Conservation (phyloP, 1,284 basidiomycete genomes). For the Ustilago cynodontis region DNA sequence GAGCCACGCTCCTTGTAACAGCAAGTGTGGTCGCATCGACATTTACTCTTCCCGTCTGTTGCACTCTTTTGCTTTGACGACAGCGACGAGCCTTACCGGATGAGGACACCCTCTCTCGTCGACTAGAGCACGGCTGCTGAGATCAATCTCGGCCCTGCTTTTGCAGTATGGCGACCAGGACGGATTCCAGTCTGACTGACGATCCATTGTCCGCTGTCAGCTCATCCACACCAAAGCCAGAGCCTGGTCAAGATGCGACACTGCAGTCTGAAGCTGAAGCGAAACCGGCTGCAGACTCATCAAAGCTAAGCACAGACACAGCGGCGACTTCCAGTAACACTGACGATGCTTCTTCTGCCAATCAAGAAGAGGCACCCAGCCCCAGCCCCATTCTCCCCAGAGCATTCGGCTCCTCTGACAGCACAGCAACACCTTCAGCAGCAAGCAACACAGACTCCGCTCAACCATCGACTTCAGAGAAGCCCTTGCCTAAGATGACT, state of each 20-base stretch:
- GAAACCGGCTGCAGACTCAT: neutral
- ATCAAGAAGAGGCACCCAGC: neutral
- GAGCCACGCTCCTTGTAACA: neutral
- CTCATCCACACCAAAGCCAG: neutral
- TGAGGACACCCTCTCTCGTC: neutral
- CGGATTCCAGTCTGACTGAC: conserved; percentile 5
- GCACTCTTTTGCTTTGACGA: too few species aligned
- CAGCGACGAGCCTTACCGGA: neutral
- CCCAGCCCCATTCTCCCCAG: conserved; percentile 17
- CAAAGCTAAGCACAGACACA: neutral
- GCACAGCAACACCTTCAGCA: neutral
- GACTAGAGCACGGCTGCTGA: conserved; percentile 2
- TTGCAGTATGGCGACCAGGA: conserved; percentile 30
- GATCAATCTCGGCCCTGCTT: neutral
- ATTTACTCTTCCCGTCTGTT: neutral
- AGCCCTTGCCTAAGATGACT: conserved; percentile 24
- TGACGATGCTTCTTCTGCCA: neutral
- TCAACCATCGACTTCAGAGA: conserved; percentile 5
- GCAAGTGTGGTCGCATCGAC: neutral
- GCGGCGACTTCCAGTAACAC: neutral
- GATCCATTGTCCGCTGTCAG: neutral
- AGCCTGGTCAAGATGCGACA: neutral
- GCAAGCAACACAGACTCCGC: neutral
- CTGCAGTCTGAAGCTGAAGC: conserved; percentile 1
- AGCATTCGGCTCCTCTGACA: conserved; percentile 7